These are phyloP conservation scores for Entomortierella beljakovae DNA, from an alignment of 192 early-diverging fungal genomes.

Conservation along the genomic window DNA sequence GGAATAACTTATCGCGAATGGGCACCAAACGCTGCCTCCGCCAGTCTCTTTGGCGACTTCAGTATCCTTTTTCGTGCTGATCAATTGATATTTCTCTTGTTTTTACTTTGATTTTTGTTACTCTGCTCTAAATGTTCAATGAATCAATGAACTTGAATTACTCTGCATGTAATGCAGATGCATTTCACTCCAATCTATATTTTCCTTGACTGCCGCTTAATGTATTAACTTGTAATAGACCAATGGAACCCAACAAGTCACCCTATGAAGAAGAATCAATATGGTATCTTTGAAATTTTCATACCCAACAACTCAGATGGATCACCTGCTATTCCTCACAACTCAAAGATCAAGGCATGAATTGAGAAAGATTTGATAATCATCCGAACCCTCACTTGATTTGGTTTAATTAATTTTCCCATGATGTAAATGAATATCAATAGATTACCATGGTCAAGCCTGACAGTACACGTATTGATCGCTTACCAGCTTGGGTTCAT, in stretches of 20 bases:
- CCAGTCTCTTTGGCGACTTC: conserved; percentile 93
- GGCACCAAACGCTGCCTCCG: conserved; percentile 86
- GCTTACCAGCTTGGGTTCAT: conserved; percentile 90
- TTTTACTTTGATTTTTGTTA: neutral
- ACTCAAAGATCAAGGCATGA: conserved; percentile 85
- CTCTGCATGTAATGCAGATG: neutral
- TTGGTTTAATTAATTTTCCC: neutral
- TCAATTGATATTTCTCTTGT: neutral
- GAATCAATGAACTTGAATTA: neutral
- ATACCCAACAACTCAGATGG: conserved; percentile 75
- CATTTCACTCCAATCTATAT: conserved; percentile 8
- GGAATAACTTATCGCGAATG: conserved; percentile 93
- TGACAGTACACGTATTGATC: conserved; percentile 82
- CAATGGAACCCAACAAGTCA: conserved; percentile 84
- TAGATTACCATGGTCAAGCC: conserved; percentile 83
- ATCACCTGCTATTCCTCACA: conserved; percentile 80
- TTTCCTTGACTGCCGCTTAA: neutral
- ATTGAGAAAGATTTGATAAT: conserved; percentile 9
- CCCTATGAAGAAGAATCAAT: conserved; percentile 82
- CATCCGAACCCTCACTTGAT: no score
- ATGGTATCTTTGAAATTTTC: conserved; percentile 84
- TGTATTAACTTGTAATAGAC: conserved; percentile 61
- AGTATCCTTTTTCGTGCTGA: conserved; percentile 62
- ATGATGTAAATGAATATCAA: neutral
- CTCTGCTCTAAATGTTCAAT: neutral